These are phyloP conservation scores for Trichoderma sp. DNA, from an alignment of 2,329 filamentous ascomycete genomes.

Conservation along the genomic window DNA sequence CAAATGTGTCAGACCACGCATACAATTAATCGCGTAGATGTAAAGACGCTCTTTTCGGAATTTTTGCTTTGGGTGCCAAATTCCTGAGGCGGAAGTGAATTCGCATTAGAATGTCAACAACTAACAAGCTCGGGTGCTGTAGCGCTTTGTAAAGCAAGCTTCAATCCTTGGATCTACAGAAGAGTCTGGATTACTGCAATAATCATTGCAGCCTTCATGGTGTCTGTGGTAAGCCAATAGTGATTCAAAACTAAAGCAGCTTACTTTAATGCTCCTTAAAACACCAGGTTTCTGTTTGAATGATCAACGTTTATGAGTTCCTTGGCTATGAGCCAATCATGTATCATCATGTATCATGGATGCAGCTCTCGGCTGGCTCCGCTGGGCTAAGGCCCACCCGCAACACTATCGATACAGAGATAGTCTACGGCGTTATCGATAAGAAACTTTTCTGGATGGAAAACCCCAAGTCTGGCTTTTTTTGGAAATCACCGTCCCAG, in stretches of 20 bases:
- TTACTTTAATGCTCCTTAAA: background rate
- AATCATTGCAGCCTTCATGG: too few species aligned
- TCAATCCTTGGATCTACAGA: too few species aligned
- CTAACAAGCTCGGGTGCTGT: too few species aligned
- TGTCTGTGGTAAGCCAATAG: background rate
- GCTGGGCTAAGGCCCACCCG: background rate
- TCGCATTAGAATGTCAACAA: too few species aligned
- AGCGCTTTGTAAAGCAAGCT: too few species aligned
- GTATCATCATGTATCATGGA: background rate
- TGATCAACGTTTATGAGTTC: background rate
- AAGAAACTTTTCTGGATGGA: constrained; percentile 3
- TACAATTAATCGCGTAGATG: too few species aligned
- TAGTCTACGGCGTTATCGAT: constrained; percentile 11
- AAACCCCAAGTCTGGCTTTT: constrained; percentile 3
- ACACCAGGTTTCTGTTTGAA: background rate
- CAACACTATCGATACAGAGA: background rate
- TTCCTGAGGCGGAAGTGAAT: too few species aligned
- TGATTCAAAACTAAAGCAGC: background rate
- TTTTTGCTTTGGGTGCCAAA: too few species aligned
- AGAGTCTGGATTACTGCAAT: too few species aligned
- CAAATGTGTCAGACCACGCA: too few species aligned
- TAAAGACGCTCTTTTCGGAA: too few species aligned
- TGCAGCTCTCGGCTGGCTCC: background rate
- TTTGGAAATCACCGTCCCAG: background rate
- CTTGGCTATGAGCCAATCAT: background rate